Base-by-base conservation (phyloP, 176 grass and related monocot species). In the Bothriochloa decipiens region DNA sequence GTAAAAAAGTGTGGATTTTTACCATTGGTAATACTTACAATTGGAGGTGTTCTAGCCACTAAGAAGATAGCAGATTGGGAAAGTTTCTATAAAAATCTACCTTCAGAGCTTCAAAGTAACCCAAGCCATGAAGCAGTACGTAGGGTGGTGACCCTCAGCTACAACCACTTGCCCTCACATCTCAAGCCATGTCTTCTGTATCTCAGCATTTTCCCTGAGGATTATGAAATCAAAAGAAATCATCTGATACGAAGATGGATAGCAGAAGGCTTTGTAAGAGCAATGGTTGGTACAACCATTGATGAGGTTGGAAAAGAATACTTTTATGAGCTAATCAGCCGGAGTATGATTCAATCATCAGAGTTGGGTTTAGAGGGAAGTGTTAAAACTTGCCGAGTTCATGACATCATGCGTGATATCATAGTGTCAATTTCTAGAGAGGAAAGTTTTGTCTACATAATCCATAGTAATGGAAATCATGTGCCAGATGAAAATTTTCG, bases 351-450 rank as follows among this genome's bases (percentile, higher is more conserved):
- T 46, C 75, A 49, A 5, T 55, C 76, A 26, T 63, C 68, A 3
- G 7, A 11, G 28, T 11, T 70, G 26, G 61, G 27, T 43, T 8
- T 60, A 1, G 37, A 70, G 43, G 65, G 75, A 36, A 2, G 0
- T 33, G 25, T 47, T 16, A 85, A 78, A 18, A 85, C 65, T 0
- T 77, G 74, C 3, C 37, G 37, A 36, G 37, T 85, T 6, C 83
- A 85, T 78, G 83, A 85, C 68, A 85, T 85, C 7, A 16, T 70
- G 1, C 37, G 65, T 17, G 83, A 85, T 62, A 45, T 85, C 52
- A 36, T 36, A 15, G 66, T 85, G 0, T 61, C 74, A 17, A 70
- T 78, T 33, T 77, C 65, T 11, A 78, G 50, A 26, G 65, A 84
- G 8, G 49, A 85, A 27, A 18, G 35, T 18, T 78, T 85, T n/a